These are phyloP conservation scores for Bothriochloa decipiens DNA, from an alignment of 176 grass and related monocot species.

Conservation along the genomic window DNA sequence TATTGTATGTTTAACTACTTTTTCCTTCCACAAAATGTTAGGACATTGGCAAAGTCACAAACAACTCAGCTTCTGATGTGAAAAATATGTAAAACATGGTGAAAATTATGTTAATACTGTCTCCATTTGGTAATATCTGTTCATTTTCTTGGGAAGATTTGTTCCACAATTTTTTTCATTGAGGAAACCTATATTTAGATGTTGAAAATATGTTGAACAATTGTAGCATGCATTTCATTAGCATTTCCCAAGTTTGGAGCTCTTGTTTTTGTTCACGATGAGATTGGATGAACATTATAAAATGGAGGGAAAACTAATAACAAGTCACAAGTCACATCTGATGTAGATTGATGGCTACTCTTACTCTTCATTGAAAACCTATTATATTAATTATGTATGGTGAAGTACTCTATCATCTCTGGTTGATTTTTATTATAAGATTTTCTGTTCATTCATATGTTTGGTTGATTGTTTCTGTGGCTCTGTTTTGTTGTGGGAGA, in stretches of 20 bases:
- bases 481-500: too few species aligned
- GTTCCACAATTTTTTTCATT: background rate
- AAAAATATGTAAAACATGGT: background rate
- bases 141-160: slow-evolving; percentile 3
- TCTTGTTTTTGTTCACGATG: background rate
- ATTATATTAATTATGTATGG: background rate
- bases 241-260: background rate
- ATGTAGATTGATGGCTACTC: background rate
- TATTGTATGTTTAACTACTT: background rate
- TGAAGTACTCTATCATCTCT: background rate
- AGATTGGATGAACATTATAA: background rate
- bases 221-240: background rate
- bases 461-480: too few species aligned
- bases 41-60: background rate
- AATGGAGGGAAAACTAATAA: background rate
- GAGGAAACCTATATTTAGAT: background rate
- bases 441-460: too few species aligned
- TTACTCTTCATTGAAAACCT: background rate
- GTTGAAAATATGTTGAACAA: background rate
- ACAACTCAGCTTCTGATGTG: background rate
- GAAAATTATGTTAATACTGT: background rate
- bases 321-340: background rate
- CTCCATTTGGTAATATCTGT: background rate
- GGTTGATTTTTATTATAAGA: background rate
- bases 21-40: background rate